Base-by-base conservation (phyloP, 805 yeast species). In the Starmerella gropengiesseri region DNA sequence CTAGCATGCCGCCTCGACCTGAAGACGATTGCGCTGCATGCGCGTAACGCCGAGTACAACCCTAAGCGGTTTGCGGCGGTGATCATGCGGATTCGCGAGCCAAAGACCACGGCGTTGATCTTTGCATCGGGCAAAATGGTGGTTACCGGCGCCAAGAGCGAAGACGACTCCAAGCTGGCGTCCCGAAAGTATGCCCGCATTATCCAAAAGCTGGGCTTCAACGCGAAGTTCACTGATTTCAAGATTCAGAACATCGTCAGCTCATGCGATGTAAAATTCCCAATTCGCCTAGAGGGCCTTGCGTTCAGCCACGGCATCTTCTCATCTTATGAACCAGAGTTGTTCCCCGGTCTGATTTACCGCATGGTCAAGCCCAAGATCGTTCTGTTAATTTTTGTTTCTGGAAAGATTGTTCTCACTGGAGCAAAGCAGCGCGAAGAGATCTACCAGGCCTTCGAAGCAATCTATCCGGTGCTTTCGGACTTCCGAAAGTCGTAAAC, bases 101-200 rank as follows among this genome's bases (percentile, higher is more conserved):
- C 98, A 14, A 91, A 91, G 63, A 91, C 98, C 1, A 91, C 98
- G 2, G 97, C 98, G 0, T 71, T 91, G 54, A 91, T 91, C 52
- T 91, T 91, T 63, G 98, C 98, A 1, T 86, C 96, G 2, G 98
- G 98, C 58, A 91, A 91, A 64, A 91, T 91, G 98, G 98, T 91
- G 54, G 98, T 91, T 13, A 91, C 97, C 23, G 98, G 98, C 74
- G 98, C 98, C 19, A 91, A 91, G 64, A 81, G 94, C 28, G 98
- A 91, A 63, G 97, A 91, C 60, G 97, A 91, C 61, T 85, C 96
- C n/a, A 91, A 91, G 63, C 72, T 91, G 52, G 98, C 98, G 1
- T 85, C 95, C 17, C 77, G 98, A 67, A 91, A 91, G 62, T 91
- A 91, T 57, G 98, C 98, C 1, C 78, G 98, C 69, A 91, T 91